Evolutionary conservation across 257 asterid species (phyloP).

Genomic region (Dorcoceras hygrometricum): DNA sequence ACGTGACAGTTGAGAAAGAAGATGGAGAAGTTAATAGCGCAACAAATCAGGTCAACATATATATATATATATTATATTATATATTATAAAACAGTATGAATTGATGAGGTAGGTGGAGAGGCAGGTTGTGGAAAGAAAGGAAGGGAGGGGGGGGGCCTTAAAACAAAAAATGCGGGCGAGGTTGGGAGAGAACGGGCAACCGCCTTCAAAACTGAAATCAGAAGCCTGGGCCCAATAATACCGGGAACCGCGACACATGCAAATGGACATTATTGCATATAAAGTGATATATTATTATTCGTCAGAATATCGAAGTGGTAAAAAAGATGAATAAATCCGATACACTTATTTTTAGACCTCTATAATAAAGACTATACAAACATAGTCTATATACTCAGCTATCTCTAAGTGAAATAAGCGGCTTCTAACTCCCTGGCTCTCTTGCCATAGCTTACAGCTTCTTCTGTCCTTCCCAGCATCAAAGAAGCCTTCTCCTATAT

Average conservation of each 20-base stretch:
- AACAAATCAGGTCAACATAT: too few relatives aligned
- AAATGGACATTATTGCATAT: too few relatives aligned
- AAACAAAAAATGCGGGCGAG: neutral
- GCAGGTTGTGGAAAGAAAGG: slow-evolving; percentile 8
- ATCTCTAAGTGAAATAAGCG: slow-evolving; percentile 47
- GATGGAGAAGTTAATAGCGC: too few relatives aligned
- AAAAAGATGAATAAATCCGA: neutral
- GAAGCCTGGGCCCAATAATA: too few relatives aligned
- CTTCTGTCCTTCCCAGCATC: slow-evolving; percentile 55
- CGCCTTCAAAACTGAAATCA: slow-evolving; percentile 26
- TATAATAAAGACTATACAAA: slow-evolving; percentile 7
- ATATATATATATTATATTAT: neutral
- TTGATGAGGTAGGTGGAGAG: slow-evolving; percentile 19
- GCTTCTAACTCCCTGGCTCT: slow-evolving; percentile 55
- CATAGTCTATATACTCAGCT: slow-evolving; percentile 2
- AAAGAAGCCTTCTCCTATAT: slow-evolving; percentile 62
- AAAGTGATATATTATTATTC: too few relatives aligned
- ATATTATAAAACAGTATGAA: neutral
- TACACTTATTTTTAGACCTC: slow-evolving; percentile 18
- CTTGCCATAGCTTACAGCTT: slow-evolving; percentile 51
- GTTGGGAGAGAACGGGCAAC: slow-evolving; percentile 30
- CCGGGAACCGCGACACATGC: too few relatives aligned
- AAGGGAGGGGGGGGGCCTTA: too few relatives aligned
- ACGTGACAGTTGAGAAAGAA: too few relatives aligned
- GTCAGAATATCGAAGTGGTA: neutral